These are phyloP conservation scores for Asterochloris sp. DNA, from an alignment of 139 green algal species.

Conservation along the genomic window DNA sequence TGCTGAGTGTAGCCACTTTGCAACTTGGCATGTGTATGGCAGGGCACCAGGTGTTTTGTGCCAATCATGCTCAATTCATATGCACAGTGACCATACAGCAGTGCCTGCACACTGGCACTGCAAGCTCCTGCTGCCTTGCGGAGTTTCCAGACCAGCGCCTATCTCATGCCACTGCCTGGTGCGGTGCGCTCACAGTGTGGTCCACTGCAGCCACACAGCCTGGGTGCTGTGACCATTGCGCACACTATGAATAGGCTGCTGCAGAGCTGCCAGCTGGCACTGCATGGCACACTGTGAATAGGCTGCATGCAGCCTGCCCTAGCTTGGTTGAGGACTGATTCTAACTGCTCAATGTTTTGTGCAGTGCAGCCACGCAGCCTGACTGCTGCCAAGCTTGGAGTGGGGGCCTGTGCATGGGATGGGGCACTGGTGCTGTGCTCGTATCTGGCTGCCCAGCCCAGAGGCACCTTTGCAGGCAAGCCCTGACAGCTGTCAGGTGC, in stretches of 20 bases:
- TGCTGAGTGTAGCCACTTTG: not conserved
- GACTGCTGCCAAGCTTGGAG: constrained; percentile 31
- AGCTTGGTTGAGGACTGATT: not conserved
- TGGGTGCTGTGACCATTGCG: not conserved
- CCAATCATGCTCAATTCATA: not conserved
- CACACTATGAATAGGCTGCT: no score
- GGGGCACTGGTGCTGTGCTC: constrained; percentile 38
- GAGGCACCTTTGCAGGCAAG: constrained; percentile 5
- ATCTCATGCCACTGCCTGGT: no score
- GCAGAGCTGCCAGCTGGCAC: not conserved
- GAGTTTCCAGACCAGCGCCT: no score
- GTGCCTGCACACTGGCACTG: not conserved
- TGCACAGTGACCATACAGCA: not conserved
- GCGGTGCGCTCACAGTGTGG: constrained; percentile 13
- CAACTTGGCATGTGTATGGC: no score
- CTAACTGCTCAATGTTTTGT: not conserved
- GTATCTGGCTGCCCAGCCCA: constrained; percentile 31
- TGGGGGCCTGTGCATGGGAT: constrained; percentile 47
- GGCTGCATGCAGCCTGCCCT: not conserved
- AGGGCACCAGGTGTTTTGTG: not conserved
- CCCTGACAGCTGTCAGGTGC: not conserved
- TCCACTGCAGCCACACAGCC: constrained; percentile 11
- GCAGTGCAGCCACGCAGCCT: constrained; percentile 18
- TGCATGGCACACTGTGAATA: not conserved
- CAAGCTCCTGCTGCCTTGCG: no score